phyloP scores from a whole-genome alignment of 2,329 filamentous ascomycete species.

The Gliomastix tumulicola region DNA sequence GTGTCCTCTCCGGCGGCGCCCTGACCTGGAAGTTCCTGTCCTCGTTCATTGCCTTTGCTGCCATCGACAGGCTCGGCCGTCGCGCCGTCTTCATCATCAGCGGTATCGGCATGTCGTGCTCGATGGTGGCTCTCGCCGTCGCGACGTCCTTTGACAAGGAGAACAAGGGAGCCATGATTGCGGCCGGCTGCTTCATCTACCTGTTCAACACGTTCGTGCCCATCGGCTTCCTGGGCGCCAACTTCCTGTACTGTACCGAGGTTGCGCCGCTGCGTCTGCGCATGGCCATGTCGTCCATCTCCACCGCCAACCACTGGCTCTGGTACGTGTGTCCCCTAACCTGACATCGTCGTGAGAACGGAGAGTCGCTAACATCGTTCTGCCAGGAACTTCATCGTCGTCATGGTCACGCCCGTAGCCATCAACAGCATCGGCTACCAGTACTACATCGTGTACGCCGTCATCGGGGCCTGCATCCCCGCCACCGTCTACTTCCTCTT shows the following conservation, averaged over 20 bases:
- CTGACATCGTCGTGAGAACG: background rate
- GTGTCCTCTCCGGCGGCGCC: constrained; percentile 37
- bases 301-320: constrained; percentile 46
- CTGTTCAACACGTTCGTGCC: constrained; percentile 47
- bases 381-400: constrained; percentile 23
- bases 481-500: constrained; percentile 35
- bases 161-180: constrained; percentile 39
- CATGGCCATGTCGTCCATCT: constrained; percentile 48
- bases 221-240: constrained; percentile 35
- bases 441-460: constrained; percentile 44
- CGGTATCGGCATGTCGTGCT: constrained; percentile 43
- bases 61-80: constrained; percentile 42
- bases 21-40: constrained; percentile 50
- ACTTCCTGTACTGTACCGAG: constrained; percentile 54
- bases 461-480: constrained; percentile 35
- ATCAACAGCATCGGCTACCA: constrained; percentile 42
- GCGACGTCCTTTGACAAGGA: constrained; percentile 38
- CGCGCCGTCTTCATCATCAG: constrained; percentile 44
- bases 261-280: constrained; percentile 44
- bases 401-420: constrained; percentile 36
- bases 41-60: constrained; percentile 40
- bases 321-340: constrained; percentile 21
- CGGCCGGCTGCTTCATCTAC: constrained; percentile 49
- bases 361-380: constrained; percentile 18
- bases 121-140: constrained; percentile 47